Evolutionary conservation across 2,329 filamentous ascomycete genomes (phyloP), one percentile per base, ranked within the genome.

Genomic region (Myriosclerotinia scirpicola): DNA sequence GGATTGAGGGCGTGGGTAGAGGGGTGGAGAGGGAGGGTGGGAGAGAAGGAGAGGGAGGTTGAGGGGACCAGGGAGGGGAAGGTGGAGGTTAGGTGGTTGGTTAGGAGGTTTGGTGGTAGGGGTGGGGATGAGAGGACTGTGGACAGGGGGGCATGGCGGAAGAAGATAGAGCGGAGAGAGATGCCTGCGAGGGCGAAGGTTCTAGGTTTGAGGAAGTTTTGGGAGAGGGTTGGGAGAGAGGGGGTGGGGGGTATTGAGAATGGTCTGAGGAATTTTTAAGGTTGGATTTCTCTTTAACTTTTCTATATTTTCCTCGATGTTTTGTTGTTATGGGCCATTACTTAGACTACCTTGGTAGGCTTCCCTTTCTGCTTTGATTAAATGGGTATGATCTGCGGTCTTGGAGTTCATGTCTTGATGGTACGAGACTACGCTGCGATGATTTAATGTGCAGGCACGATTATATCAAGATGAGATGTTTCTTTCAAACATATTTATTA

Each of bases 1-100:
- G 82, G 82, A 20, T 76, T 92, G 68, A 79, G 88, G 48, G 81
- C 82, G 15, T 91, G 88, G 87, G 82, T 91, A 2, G 88, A 79
- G 69, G 78, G 74, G 77, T 80, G 70, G 71, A 71, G 64, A 68
- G 73, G 66, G 71, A 77, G 68, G 73, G 76, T 71, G 73, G 61
- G 64, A 42, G 68, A 67, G 64, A 54, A 66, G 17, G 78, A 82
- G 83, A 71, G 87, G 90, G 78, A 81, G 81, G 54, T 30, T 62
- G 36, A 54, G 58, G 54, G 65, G 34, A 53, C 48, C 56, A 38
- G 64, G 44, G 61, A 69, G 46, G 58, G 70, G 17, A 74, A 69
- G 42, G 67, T 70, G 3, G 73, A 77, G 54, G 79, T 79, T n/a
- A 75, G 76, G 54, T 73, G 79, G 36, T 71, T 81, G 62, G 78